Conservation (phyloP, 306 rosid species). For the Calophaca sinica region DNA sequence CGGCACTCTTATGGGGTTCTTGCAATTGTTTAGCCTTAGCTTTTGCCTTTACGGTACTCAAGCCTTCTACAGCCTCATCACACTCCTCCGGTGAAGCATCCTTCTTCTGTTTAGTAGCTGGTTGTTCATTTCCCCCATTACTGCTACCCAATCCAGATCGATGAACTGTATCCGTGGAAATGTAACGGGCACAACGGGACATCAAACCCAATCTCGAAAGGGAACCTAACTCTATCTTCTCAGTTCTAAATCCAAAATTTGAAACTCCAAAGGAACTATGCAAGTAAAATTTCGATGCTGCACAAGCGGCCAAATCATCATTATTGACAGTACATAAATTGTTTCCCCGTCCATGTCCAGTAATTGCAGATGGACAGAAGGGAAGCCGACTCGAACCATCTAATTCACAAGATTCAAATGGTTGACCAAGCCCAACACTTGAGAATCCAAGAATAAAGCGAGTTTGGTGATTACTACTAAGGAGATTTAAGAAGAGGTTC, state of each 20-base stretch:
- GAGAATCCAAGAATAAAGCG: slow-evolving; percentile 54
- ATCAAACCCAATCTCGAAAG: too few relatives aligned
- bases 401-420: slow-evolving; percentile 25
- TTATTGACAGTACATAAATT: slow-evolving; percentile 13
- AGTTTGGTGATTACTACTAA: slow-evolving; percentile 3
- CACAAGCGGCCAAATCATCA: slow-evolving; percentile 34
- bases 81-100: slow-evolving; percentile 89
- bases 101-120: slow-evolving; percentile 59
- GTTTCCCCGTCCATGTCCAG: slow-evolving; percentile 34
- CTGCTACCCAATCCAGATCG: slow-evolving; percentile 50
- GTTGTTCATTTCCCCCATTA: slow-evolving; percentile 47
- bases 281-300: slow-evolving; percentile 19
- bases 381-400: slow-evolving; percentile 42
- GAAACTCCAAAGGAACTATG: slow-evolving; percentile 33
- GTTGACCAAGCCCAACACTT: slow-evolving; percentile 34
- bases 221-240: slow-evolving; percentile 33
- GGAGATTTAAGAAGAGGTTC: slow-evolving; percentile 28
- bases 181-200: background rate
- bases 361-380: slow-evolving; percentile 33
- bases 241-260: slow-evolving; percentile 35
- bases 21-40: slow-evolving; percentile 80
- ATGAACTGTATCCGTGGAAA: slow-evolving; percentile 59
- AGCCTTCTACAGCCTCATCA: slow-evolving; percentile 80
- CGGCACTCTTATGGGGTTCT: slow-evolving; percentile 58
- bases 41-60: slow-evolving; percentile 73